Percentiles rank a stretch among this genome's conserved stretches.
These are phyloP conservation scores for Funneliformis caledonium DNA, from an alignment of 371 early-diverging fungal species.

Conservation along the genomic window DNA sequence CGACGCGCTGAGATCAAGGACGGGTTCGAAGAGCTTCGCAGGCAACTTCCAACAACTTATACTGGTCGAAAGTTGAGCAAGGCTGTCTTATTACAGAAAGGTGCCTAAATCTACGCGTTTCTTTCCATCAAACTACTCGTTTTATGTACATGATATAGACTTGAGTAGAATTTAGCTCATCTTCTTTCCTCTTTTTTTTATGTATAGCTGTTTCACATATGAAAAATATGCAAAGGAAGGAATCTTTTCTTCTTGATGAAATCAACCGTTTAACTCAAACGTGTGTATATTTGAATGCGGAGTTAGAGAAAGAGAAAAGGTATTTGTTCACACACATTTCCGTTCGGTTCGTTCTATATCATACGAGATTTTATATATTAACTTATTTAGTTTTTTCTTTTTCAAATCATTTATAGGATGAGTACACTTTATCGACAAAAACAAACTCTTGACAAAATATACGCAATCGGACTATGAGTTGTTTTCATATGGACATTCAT, in stretches of 20 bases:
- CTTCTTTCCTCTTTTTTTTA: background rate
- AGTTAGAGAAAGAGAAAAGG: slow-evolving; percentile 35
- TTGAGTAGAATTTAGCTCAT: background rate
- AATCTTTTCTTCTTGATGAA: slow-evolving; percentile 26
- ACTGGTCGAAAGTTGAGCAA: slow-evolving; percentile 61
- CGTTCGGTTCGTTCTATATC: too few species aligned
- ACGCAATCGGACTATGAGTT: slow-evolving; percentile 14
- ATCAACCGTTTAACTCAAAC: slow-evolving; percentile 24
- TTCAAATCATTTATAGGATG: slow-evolving; percentile 1
- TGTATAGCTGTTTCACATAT: slow-evolving; percentile 17
- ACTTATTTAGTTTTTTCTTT: background rate
- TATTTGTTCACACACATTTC: background rate
- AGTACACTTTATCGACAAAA: slow-evolving; percentile 34
- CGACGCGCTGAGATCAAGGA: slow-evolving; percentile 65
- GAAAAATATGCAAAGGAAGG: slow-evolving; percentile 27
- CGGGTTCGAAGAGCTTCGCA: slow-evolving; percentile 60
- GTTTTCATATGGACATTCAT: background rate
- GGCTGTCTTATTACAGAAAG: slow-evolving; percentile 57
- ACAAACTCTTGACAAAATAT: slow-evolving; percentile 33
- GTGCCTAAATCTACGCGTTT: slow-evolving; percentile 35
- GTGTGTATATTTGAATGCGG: slow-evolving; percentile 29
- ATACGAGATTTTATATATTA: too few species aligned
- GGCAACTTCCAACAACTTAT: slow-evolving; percentile 55
- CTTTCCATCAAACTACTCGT: background rate
- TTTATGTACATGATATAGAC: background rate